Evolutionary conservation across 1,139 yeast species (phyloP), one percentile per base, ranked within the genome.

Genomic region (Yamadazyma spencermartinsiae): DNA sequence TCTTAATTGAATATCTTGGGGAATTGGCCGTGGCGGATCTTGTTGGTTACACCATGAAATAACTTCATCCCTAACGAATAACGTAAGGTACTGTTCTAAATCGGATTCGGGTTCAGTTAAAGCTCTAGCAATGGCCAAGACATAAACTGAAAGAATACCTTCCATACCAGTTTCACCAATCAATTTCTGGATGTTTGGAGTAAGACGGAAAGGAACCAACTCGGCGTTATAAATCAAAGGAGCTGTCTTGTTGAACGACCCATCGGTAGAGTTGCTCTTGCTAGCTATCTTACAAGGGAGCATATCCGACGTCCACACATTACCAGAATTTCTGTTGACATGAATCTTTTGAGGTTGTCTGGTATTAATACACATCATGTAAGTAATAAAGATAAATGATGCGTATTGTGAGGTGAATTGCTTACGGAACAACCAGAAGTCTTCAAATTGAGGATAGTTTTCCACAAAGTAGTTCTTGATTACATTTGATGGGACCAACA

Each of bases 391-490:
- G 28, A 90, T 81, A 52, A 92, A 86, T 1, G 96, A 83, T n/a
- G 98, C 96, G 63, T 92, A 94, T 62, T 90, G 96, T 14, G 96
- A 85, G 9, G 96, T 80, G 55, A 94, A 94, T 56, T 89, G 96
- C 55, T 90, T 90, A 46, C 98, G 79, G 82, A 94, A 94, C 39
- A 90, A 65, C 98, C 98, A 94, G 70, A 90, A 92, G 56, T 92
- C 97, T 59, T 87, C 97, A 60, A 86, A 94, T 41, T 81, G 76
- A 9, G 84, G 76, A 62, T 82, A 94, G 36, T 83, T 68, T 3
- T 74, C 74, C 41, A 83, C 63, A 49, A 77, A 76, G 52, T 74
- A 71, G 50, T 87, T 85, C 56, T 83, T 82, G 71, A 92, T 68
- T 18, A 92, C 84, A 2, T 89, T 84, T 12, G 87, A 78, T 23